phyloP scores from a whole-genome alignment of 2,329 filamentous ascomycete genomes.

The Alternaria viburni region DNA sequence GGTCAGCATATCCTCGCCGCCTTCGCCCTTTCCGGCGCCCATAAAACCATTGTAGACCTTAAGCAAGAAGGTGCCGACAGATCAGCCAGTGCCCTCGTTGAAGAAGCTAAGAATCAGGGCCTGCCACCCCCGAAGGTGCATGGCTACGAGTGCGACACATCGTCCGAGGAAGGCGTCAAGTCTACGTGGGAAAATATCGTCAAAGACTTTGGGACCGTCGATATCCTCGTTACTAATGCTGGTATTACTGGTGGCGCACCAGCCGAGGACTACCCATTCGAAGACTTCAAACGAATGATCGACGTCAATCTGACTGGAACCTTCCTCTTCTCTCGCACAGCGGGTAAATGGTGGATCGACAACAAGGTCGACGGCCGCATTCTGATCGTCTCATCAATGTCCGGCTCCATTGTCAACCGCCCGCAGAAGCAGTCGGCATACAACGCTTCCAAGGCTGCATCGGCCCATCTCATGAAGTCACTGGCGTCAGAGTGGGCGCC shows the following conservation, averaged over 20 bases:
- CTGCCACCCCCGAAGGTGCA: conserved; percentile 37
- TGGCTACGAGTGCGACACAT: conserved; percentile 50
- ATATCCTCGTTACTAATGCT: conserved; percentile 50
- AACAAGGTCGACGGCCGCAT: conserved; percentile 74
- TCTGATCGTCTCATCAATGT: conserved; percentile 74
- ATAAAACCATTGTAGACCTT: conserved; percentile 45
- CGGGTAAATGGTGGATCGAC: conserved; percentile 68
- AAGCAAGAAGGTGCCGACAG: conserved; percentile 25
- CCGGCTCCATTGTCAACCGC: conserved; percentile 53
- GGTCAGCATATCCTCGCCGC: conserved; percentile 41
- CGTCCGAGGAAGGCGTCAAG: conserved; percentile 46
- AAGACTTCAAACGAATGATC: conserved; percentile 78
- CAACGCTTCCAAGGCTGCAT: conserved; percentile 71
- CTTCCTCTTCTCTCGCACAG: conserved; percentile 73
- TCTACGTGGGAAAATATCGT: conserved; percentile 43
- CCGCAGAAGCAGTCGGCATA: conserved; percentile 82
- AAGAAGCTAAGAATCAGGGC: conserved; percentile 11
- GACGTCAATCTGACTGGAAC: conserved; percentile 84
- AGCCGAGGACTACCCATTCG: conserved; percentile 76
- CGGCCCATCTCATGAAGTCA: conserved; percentile 72
- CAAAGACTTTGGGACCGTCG: conserved; percentile 45
- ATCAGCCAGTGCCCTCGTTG: conserved; percentile 9
- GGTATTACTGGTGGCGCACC: conserved; percentile 57
- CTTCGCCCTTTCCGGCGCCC: conserved; percentile 37
- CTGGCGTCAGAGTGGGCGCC: conserved; percentile 83